Conservation (phyloP, 345 rosid species). For the Adansonia digitata region DNA sequence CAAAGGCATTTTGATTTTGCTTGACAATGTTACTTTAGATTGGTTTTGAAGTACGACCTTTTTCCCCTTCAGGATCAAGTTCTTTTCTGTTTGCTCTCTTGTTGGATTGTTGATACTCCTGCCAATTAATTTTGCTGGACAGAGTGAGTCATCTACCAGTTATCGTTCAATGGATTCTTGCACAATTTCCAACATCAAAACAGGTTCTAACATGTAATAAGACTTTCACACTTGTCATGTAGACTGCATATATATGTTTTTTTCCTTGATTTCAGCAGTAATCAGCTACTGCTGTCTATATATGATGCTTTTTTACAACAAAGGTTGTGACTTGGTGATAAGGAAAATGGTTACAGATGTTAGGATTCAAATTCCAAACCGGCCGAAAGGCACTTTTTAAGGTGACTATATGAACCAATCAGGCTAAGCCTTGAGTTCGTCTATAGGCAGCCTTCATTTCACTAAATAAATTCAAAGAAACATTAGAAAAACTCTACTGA, state of each 20-base stretch:
- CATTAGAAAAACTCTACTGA: neutral
- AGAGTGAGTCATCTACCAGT: constrained; percentile 33
- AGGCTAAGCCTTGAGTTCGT: too few relatives aligned
- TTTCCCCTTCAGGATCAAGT: constrained; percentile 44
- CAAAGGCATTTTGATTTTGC: neutral
- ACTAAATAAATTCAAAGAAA: neutral
- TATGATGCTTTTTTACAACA: neutral
- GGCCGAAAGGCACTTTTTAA: too few relatives aligned
- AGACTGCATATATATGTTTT: neutral
- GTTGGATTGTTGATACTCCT: constrained; percentile 63
- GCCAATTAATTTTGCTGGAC: constrained; percentile 65
- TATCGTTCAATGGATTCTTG: constrained; percentile 57
- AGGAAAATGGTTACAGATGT: too few relatives aligned
- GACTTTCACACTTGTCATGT: neutral
- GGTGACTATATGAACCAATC: too few relatives aligned
- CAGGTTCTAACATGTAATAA: constrained; percentile 53
- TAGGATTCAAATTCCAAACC: too few relatives aligned
- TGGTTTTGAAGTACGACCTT: neutral
- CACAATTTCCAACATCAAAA: constrained; percentile 58
- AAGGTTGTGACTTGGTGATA: too few relatives aligned
- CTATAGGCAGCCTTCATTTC: neutral
- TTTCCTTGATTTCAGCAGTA: neutral
- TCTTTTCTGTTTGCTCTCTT: constrained; percentile 63
- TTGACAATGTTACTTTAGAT: neutral
- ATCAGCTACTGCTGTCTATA: neutral